Evolutionary conservation across 2,329 filamentous ascomycete species (phyloP), one percentile per base, ranked within the genome.

Genomic region (Fusarium albosuccineum): DNA sequence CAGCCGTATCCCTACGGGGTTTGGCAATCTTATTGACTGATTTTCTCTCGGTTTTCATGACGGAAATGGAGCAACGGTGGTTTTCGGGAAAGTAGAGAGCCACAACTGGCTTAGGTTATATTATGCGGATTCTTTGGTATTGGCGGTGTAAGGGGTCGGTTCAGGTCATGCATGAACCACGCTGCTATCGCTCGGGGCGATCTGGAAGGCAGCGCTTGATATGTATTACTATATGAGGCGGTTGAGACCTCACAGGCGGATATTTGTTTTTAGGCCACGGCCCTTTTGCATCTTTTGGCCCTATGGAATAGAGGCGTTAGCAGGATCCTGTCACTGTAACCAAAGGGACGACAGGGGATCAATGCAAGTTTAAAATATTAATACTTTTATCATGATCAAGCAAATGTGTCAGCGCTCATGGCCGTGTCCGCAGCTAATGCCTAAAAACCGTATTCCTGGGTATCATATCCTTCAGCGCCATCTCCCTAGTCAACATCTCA

Each of bases 21-120:
- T 85, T 78, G 73, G 66, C 17, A 68, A 69, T n/a, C 63, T 84
- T 14, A 75, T 83, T 60, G 73, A 82, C 50, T 67, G 62, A 57
- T 58, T 14, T 22, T 40, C 10, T 36, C 9, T 27, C 10, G 42
- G 29, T 37, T 46, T 44, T 22, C 5, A 44, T 30, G 45, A 26
- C 27, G 13, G 16, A 29, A 16, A 48, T 8, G 37, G 29, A 49
- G 50, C 37, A 52, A 49, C 26, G 44, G 49, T 36, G 22, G 33
- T 46, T 44, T 26, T 33, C 44, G 22, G 40, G 50, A 51, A 22
- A 45, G 36, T 51, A 57, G 58, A 51, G 29, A 55, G 45, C 26
- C 33, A 17, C 37, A 42, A 34, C 45, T 56, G 46, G 42, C 55
- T 57, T 37, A 57, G 40, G 48, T 56, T 54, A 63, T 65, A 29